These are phyloP conservation scores for Yamadazyma nakazawae DNA, from an alignment of 805 yeast genomes.

Conservation along the genomic window DNA sequence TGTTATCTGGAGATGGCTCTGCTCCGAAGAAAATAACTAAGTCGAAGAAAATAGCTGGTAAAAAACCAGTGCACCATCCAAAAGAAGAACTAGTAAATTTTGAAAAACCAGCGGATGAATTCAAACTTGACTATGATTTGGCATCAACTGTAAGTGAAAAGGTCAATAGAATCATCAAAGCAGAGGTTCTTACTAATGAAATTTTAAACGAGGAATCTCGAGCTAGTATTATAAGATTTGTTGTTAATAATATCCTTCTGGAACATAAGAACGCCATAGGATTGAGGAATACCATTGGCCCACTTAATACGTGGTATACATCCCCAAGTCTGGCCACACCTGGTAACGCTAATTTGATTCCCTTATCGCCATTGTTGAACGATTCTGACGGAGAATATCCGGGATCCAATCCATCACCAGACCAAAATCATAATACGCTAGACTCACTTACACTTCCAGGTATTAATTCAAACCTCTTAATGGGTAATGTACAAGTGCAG, in stretches of 20 bases:
- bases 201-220: constrained; percentile 8
- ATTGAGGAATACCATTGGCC: constrained; percentile 1
- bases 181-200: constrained; percentile 4
- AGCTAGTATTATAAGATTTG: constrained; percentile 6
- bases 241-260: constrained; percentile 5
- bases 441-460: constrained; percentile 14
- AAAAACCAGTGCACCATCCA: background rate
- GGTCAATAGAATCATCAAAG: constrained; percentile 9
- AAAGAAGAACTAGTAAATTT: background rate
- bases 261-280: constrained; percentile 8
- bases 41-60: background rate
- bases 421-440: constrained; percentile 2
- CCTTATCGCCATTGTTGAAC: constrained; percentile 28
- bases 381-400: constrained; percentile 22
- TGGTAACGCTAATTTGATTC: constrained; percentile 19
- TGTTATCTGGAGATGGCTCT: background rate
- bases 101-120: constrained; percentile 3
- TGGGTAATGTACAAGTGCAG: background rate
- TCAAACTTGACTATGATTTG: constrained; percentile 7
- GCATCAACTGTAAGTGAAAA: constrained; percentile 4
- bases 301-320: constrained; percentile 7
- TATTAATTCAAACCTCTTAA: constrained; percentile 7
- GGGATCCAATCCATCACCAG: constrained; percentile 4
- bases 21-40: background rate
- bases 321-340: constrained; percentile 7